Evolutionary conservation across 352 stramenopile species (phyloP).

Genomic region (Globisporangium barbulae): DNA sequence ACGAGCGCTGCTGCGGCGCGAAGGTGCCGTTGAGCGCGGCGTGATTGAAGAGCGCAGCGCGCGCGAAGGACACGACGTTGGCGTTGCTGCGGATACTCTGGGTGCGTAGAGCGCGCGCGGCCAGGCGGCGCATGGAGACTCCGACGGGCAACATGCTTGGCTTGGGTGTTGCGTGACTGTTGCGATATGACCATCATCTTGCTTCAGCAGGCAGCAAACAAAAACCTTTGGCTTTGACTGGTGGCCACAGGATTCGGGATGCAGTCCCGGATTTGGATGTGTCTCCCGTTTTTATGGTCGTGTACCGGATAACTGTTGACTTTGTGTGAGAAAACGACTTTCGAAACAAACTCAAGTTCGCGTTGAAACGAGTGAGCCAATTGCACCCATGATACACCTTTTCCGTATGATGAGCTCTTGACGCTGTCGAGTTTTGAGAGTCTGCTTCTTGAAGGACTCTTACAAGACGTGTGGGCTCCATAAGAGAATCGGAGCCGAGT

Average conservation of each 20-base stretch:
- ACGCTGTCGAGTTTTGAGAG: no score
- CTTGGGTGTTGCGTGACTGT: conserved; percentile 13
- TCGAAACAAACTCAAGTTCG: no score
- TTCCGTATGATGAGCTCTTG: no score
- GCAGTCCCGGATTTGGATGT: conserved; percentile 9
- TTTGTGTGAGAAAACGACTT: no score
- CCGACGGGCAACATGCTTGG: conserved; percentile 28
- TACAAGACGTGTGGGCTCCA: no score
- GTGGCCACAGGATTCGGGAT: conserved; percentile 15
- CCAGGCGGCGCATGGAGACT: conserved; percentile 27
- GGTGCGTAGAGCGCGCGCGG: conserved; percentile 14
- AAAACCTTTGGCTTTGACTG: conserved; percentile 9
- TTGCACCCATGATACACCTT: no score
- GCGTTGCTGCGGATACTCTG: conserved; percentile 1
- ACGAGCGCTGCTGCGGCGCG: conserved; percentile 25
- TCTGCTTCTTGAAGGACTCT: no score
- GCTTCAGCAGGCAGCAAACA: background rate
- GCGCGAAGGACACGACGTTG: conserved; percentile 1
- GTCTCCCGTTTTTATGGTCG: background rate
- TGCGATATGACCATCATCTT: conserved; percentile 11
- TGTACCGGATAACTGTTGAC: background rate
- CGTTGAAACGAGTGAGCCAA: no score
- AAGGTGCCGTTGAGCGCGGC: conserved; percentile 37
- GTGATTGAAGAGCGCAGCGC: conserved; percentile 9
- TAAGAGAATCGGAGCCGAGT: no score